Base-by-base conservation (phyloP, 2,329 filamentous ascomycete genomes). In the Aaosphaeria arxii region DNA sequence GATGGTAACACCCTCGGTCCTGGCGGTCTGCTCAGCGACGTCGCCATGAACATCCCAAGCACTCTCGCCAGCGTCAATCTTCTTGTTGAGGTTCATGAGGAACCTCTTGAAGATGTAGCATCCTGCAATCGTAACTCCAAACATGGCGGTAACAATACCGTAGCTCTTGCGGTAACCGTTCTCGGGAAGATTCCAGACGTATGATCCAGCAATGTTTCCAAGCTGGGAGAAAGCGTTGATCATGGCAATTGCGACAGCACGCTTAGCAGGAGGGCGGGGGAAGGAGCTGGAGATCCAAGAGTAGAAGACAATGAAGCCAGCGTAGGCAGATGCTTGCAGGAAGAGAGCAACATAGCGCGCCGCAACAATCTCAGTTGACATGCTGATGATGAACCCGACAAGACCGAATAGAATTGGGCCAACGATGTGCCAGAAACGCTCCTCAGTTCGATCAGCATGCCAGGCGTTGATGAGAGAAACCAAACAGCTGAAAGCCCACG, bases 81-180 rank as follows among this genome's bases (percentile, higher is more conserved):
- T 52, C 64, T 63, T 66, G 30, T 69, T 69, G 39, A 67, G 38
- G 1, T 51, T 46, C 24, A 59, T 41, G 30, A 69, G 33, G 30
- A 69, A 59, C 2, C 61, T 9, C 49, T 52, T 62, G 48, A 69
- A 67, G 9, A 62, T 46, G 29, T 52, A 62, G 50, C 77, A 83
- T 4, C 80, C 81, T 0, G 74, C 35, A 32, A 83, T 77, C 0
- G 83, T 81, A 39, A 82, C 56, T 4, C 80, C 81, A 58, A 85
- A 86, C 83, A 86, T 86, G 59, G 80, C 74, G 7, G 79, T 77
- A 5, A 86, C 83, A 47, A 86, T 83, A 4, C 81, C 83, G 57
- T 86, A 86, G 51, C 81, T 84, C 70, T 81, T 78, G 53, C 83
- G 77, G 71, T 76, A 86, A 0, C 83, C 83, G 52, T 85, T 77